A percentile compares a stretch with the other conserved stretches of the same genome.
Conservation (phyloP, 2,329 filamentous ascomycete species). For the Colletotrichum acutatum region DNA sequence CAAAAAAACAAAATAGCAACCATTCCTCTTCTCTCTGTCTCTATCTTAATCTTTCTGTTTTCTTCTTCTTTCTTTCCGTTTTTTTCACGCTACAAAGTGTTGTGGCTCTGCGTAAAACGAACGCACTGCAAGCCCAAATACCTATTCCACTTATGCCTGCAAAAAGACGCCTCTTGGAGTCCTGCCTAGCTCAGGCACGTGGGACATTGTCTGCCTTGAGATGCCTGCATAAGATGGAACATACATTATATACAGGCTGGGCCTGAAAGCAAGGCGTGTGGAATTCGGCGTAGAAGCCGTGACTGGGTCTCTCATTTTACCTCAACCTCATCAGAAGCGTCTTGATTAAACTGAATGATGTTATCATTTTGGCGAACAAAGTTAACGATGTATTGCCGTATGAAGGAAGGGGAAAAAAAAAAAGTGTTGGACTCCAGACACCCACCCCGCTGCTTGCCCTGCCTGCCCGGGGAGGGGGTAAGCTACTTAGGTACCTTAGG, state of each 20-base stretch:
- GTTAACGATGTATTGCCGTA: neutral
- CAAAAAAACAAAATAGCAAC: neutral
- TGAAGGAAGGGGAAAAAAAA: neutral
- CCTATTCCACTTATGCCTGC: neutral
- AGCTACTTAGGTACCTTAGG: too few species aligned
- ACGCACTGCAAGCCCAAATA: neutral
- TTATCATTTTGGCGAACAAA: neutral
- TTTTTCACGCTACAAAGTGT: neutral
- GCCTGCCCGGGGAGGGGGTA: neutral
- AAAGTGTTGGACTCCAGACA: neutral
- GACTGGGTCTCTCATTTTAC: neutral
- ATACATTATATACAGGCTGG: conserved; percentile 11
- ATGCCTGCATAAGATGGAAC: conserved; percentile 1
- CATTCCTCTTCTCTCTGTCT: neutral
- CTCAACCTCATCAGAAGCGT: neutral
- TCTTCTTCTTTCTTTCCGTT: neutral
- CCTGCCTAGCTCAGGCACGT: neutral
- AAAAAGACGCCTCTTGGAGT: neutral
- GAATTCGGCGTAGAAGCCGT: neutral
- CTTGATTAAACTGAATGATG: neutral
- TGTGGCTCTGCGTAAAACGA: neutral
- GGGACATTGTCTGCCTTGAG: neutral
- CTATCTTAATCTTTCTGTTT: neutral
- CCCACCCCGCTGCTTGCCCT: neutral
- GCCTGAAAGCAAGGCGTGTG: neutral